Conservation (phyloP, 2,329 filamentous ascomycete species). For the Fusarium sp. region DNA sequence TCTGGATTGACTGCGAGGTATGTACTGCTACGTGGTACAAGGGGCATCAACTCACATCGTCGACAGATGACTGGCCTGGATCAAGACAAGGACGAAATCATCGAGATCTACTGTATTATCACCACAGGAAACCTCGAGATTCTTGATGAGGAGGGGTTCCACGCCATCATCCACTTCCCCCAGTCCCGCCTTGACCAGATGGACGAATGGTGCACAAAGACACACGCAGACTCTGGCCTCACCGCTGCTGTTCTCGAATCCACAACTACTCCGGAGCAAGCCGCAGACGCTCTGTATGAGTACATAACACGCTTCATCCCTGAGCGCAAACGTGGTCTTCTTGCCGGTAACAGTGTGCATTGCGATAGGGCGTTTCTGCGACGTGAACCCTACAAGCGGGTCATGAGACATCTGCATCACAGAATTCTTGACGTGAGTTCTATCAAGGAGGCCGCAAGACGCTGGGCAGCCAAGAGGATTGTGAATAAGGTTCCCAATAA, state of each 20-base stretch:
- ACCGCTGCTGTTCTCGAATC: conserved; percentile 81
- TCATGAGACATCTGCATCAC: conserved; percentile 85
- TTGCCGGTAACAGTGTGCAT: conserved; percentile 95
- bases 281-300: conserved; percentile 76
- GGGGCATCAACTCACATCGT: conserved; percentile 20
- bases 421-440: conserved; percentile 91
- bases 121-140: conserved; percentile 83
- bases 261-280: conserved; percentile 74
- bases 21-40: conserved; percentile 11
- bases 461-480: conserved; percentile 71
- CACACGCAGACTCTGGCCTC: conserved; percentile 84
- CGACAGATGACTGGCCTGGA: conserved; percentile 83
- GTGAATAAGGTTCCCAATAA: conserved; percentile 75
- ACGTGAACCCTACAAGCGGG: conserved; percentile 75
- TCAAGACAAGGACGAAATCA: conserved; percentile 80
- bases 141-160: conserved; percentile 81
- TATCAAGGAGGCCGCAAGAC: conserved; percentile 87
- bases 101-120: conserved; percentile 92
- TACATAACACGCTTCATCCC: conserved; percentile 83
- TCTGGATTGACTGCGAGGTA: conserved; percentile 82
- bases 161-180: conserved; percentile 80
- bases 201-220: conserved; percentile 87
- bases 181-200: conserved; percentile 78
- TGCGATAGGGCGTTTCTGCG: conserved; percentile 86
- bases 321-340: conserved; percentile 71